These are phyloP conservation scores for Abrus precatorius DNA, from an alignment of 306 rosid genomes.

Conservation along the genomic window DNA sequence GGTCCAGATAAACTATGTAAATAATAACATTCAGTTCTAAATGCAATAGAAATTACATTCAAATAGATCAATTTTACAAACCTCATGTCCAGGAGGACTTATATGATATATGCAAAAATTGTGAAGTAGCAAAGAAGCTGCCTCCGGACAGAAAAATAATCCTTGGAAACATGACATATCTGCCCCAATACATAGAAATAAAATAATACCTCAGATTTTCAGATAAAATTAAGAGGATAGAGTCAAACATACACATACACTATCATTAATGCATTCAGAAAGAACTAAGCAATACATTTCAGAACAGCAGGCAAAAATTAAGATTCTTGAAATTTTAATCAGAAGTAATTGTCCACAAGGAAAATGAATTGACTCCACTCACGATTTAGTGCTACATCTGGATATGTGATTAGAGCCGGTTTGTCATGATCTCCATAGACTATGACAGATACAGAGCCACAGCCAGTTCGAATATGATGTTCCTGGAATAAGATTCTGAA, in stretches of 20 bases:
- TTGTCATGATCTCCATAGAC: constrained; percentile 88
- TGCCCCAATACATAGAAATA: constrained; percentile 53
- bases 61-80: constrained; percentile 58
- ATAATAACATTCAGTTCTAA: constrained; percentile 55
- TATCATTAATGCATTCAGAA: constrained; percentile 21
- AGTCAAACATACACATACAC: background rate
- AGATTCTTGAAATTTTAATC: background rate
- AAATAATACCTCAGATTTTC: constrained; percentile 27
- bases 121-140: constrained; percentile 91
- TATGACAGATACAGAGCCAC: constrained; percentile 88
- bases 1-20: constrained; percentile 74
- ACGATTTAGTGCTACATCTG: constrained; percentile 93
- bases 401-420: constrained; percentile 90
- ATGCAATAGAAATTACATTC: constrained; percentile 42
- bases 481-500: constrained; percentile 64
- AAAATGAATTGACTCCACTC: constrained; percentile 46
- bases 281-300: constrained; percentile 13
- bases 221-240: constrained; percentile 18
- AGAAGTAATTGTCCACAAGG: background rate
- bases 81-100: constrained; percentile 98
- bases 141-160: constrained; percentile 92
- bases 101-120: constrained; percentile 96
- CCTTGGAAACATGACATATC: constrained; percentile 97
- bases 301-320: background rate
- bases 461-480: constrained; percentile 76